Conservation (phyloP, 257 asterid species). For the Solanum boliviense region DNA sequence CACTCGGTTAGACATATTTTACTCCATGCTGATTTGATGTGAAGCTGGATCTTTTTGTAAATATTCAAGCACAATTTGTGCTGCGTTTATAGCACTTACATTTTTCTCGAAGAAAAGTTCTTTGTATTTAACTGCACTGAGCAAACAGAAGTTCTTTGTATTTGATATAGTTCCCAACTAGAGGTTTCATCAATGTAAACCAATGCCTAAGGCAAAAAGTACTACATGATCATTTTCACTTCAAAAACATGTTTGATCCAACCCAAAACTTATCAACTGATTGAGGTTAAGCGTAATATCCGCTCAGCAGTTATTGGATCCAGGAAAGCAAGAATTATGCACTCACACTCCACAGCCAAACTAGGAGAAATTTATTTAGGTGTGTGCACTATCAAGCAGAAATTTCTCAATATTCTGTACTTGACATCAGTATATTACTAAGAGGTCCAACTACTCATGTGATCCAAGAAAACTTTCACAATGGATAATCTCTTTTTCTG, state of each 20-base stretch:
- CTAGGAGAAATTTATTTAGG: not conserved
- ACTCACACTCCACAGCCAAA: not conserved
- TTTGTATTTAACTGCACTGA: not conserved
- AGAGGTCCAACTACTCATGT: not conserved
- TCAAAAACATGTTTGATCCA: not conserved
- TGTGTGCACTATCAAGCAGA: not conserved
- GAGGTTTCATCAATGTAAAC: not conserved
- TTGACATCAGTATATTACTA: not conserved
- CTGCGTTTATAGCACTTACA: not conserved
- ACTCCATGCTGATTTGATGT: not conserved
- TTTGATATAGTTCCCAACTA: not conserved
- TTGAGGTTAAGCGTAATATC: not conserved
- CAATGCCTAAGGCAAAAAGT: not conserved
- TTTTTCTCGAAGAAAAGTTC: not conserved
- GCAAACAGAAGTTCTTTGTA: not conserved
- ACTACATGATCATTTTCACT: not conserved
- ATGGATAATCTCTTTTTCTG: not conserved
- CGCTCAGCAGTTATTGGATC: not conserved
- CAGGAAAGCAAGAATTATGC: not conserved
- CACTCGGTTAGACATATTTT: not conserved
- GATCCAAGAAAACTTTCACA: not conserved
- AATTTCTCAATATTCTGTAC: not conserved
- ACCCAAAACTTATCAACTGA: not conserved
- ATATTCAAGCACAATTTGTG: not conserved
- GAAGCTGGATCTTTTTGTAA: not conserved